These are phyloP conservation scores for Cyberlindnera xylosilytica DNA, from an alignment of 805 yeast species.

Conservation along the genomic window DNA sequence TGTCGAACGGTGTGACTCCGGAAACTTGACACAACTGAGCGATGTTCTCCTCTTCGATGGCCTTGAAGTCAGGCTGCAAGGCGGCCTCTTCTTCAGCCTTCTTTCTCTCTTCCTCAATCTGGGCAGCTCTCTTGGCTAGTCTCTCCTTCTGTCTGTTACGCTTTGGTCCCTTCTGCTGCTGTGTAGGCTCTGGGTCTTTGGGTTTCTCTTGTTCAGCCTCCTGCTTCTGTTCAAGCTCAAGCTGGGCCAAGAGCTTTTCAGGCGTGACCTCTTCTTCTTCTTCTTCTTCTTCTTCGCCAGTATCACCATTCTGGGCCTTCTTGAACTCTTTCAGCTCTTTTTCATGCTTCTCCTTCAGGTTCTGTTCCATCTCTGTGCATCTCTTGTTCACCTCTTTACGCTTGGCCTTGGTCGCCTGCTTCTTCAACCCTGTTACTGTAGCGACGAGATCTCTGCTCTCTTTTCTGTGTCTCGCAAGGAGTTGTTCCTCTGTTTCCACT, in stretches of 20 bases:
- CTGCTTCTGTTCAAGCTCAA: constrained; percentile 39
- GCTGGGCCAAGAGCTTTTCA: constrained; percentile 59
- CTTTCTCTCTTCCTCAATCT: constrained; percentile 53
- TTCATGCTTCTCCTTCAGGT: constrained; percentile 51
- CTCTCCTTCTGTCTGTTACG: constrained; percentile 85
- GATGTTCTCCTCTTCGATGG: constrained; percentile 69
- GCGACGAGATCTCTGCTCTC: constrained; percentile 67
- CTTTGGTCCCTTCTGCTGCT: constrained; percentile 38
- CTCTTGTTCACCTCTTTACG: constrained; percentile 61
- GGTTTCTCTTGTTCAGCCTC: constrained; percentile 10
- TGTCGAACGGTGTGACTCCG: constrained; percentile 58
- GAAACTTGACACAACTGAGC: constrained; percentile 46
- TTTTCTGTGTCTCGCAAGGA: constrained; percentile 61
- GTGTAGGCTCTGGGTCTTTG: constrained; percentile 14
- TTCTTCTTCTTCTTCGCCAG: constrained; percentile 39
- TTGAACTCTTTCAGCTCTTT: constrained; percentile 39
- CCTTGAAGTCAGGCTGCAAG: constrained; percentile 60
- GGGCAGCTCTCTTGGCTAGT: constrained; percentile 72
- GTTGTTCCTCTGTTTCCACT: constrained; percentile 44
- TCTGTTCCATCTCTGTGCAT: constrained; percentile 57
- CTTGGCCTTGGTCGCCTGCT: constrained; percentile 78
- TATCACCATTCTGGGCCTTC: constrained; percentile 33
- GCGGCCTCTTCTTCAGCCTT: constrained; percentile 74
- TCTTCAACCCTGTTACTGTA: constrained; percentile 70
- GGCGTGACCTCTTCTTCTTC: constrained; percentile 58